Evolutionary conservation across 176 grass and related monocot species (phyloP), one percentile per base, ranked within the genome.

Genomic region (Panicum miliaceum): DNA sequence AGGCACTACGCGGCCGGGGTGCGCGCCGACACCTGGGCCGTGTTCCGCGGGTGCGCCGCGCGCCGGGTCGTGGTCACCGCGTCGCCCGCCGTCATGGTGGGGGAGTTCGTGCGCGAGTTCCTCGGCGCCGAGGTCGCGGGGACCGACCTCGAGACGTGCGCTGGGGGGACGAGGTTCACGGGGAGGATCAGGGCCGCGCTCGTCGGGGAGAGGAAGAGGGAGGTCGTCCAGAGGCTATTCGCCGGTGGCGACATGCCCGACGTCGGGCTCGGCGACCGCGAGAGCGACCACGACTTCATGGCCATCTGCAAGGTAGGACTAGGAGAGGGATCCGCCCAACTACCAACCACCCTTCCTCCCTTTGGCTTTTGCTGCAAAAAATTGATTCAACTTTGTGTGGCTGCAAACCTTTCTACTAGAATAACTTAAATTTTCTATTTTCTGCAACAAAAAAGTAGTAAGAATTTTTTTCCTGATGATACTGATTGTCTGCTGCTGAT

Each of bases 221-320:
- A 94, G 75, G 81, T 83, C 0, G 81, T 99, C 0, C 22, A 90
- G 58, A 25, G 19, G 85, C 51, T 89, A 15, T 95, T 98, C 20
- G 12, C 42, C 66, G 81, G 40, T 6, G 81, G 61, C 0, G 85
- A 86, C 23, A 18, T 68, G 76, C 96, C 93, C 3, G 96, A 99
- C 11, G 78, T 99, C 43, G 96, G 96, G 0, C 90, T 99, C 66
- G 93, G 93, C 0, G 96, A 99, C 58, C 86, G 93, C 32, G 93
- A 92, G 41, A 93, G 93, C 64, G 96, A 99, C 80, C 93, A 94
- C 64, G 91, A 96, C 52, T 96, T 98, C 81, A 92, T 99, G 96
- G 91, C 89, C 18, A 16, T 98, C 38, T 98, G 93, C 90, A 96
- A 95, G 90, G 92, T 97, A 89, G 0, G 7, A 15, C 2, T 50